These are phyloP conservation scores for Rubia peregrina DNA, from an alignment of 305 asterid genomes.

Conservation along the genomic window DNA sequence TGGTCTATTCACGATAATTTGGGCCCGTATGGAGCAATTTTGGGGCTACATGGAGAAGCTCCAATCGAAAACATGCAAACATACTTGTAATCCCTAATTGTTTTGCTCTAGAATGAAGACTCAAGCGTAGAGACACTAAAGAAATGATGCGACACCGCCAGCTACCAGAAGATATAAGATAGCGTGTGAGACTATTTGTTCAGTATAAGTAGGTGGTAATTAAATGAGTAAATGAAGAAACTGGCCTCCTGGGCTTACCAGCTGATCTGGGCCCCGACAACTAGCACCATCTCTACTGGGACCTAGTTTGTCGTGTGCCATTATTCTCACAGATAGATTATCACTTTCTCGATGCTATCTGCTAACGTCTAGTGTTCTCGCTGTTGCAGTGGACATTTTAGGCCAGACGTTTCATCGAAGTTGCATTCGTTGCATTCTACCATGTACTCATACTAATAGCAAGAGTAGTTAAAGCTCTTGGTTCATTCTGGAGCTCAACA, in stretches of 20 bases:
- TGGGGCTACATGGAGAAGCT: too few relatives aligned
- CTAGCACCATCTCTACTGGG: slow-evolving; percentile 90
- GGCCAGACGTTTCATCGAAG: too few relatives aligned
- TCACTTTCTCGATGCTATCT: slow-evolving; percentile 85
- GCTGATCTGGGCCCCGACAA: slow-evolving; percentile 83
- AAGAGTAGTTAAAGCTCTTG: too few relatives aligned
- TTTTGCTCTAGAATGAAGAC: slow-evolving; percentile 90
- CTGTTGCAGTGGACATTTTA: too few relatives aligned
- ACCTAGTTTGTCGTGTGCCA: slow-evolving; percentile 90
- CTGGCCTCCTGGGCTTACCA: slow-evolving; percentile 69
- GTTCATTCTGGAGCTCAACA: too few relatives aligned
- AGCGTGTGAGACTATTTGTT: slow-evolving; percentile 75
- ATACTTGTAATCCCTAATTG: slow-evolving; percentile 75
- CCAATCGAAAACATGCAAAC: too few relatives aligned
- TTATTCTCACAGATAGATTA: slow-evolving; percentile 95
- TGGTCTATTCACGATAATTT: too few relatives aligned
- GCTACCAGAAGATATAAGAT: slow-evolving; percentile 79
- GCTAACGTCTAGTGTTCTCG: slow-evolving; percentile 71
- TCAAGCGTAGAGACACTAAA: slow-evolving; percentile 81
- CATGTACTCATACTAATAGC: too few relatives aligned
- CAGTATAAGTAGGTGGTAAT: slow-evolving; percentile 95
- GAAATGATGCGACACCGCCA: slow-evolving; percentile 99
- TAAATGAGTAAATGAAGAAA: slow-evolving; percentile 85
- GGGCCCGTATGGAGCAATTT: too few relatives aligned
- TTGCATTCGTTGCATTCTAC: too few relatives aligned